Percentiles rank a stretch among this genome's conserved stretches.
Conservation (phyloP, 805 yeast genomes). For the Priceomyces castillae region DNA sequence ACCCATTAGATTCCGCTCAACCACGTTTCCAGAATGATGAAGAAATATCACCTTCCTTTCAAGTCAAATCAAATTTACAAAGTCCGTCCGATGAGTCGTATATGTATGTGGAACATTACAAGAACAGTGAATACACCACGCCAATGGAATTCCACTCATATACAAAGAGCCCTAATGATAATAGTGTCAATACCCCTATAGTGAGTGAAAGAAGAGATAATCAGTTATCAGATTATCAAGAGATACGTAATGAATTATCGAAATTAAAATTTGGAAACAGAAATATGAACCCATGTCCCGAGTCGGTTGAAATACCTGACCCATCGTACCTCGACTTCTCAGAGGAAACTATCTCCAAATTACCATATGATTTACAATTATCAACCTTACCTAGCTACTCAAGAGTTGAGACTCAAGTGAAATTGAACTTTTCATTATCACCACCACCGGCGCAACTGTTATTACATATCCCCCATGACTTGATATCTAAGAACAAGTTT, state of each 20-base stretch:
- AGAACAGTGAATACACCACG: slow-evolving; percentile 15
- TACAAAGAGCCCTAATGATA: slow-evolving; percentile 6
- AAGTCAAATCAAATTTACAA: background rate
- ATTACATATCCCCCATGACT: slow-evolving; percentile 80
- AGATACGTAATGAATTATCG: slow-evolving; percentile 48
- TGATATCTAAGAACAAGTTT: slow-evolving; percentile 82
- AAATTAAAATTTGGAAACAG: slow-evolving; percentile 53
- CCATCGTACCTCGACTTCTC: slow-evolving; percentile 39
- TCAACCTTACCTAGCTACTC: slow-evolving; percentile 73
- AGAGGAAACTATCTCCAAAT: slow-evolving; percentile 28
- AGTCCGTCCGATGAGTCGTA: slow-evolving; percentile 2
- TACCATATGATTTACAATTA: slow-evolving; percentile 52
- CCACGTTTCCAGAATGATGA: slow-evolving; percentile 3
- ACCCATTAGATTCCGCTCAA: slow-evolving; percentile 9
- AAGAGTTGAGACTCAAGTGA: slow-evolving; percentile 94
- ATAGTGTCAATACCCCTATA: slow-evolving; percentile 1
- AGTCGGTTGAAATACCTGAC: slow-evolving; percentile 28
- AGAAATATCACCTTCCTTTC: background rate
- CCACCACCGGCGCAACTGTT: slow-evolving; percentile 77
- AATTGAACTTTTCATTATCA: slow-evolving; percentile 60
- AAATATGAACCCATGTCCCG: slow-evolving; percentile 36
- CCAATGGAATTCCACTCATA: slow-evolving; percentile 12
- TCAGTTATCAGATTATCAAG: slow-evolving; percentile 24
- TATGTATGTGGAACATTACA: background rate
- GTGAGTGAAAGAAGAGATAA: slow-evolving; percentile 1